Conservation (phyloP, 768 basidiomycete genomes). For the button mushroom (Agaricus bisporus) region DNA sequence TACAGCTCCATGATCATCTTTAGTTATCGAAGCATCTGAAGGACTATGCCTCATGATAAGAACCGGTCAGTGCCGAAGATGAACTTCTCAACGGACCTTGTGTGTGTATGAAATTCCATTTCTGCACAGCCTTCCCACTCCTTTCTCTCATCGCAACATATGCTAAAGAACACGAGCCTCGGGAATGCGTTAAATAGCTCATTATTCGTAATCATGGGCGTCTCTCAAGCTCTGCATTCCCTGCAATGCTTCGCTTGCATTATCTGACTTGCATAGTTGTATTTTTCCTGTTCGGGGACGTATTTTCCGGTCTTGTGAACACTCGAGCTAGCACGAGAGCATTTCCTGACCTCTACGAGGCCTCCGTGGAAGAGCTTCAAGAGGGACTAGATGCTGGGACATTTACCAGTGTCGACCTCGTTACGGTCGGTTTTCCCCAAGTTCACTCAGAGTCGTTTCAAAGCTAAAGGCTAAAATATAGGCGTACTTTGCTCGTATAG, state of each 20-base stretch:
- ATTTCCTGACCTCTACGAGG: constrained; percentile 57
- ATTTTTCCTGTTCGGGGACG: neutral
- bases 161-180: neutral
- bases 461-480: constrained; percentile 15
- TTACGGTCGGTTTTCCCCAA: constrained; percentile 35
- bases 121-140: too few species aligned
- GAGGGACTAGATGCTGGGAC: constrained; percentile 39
- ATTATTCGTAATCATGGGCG: too few species aligned
- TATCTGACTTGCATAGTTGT: neutral
- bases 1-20: too few species aligned
- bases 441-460: neutral
- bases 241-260: neutral
- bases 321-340: neutral
- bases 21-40: neutral
- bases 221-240: neutral
- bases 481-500: constrained; percentile 64
- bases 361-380: constrained; percentile 49
- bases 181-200: too few species aligned
- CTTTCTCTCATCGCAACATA: neutral
- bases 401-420: constrained; percentile 57
- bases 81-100: too few species aligned
- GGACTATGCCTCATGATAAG: neutral
- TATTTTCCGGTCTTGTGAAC: neutral
- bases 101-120: too few species aligned
- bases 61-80: too few species aligned